These are phyloP conservation scores for Mortierella alpina DNA, from an alignment of 192 early-diverging fungal genomes.

Conservation along the genomic window DNA sequence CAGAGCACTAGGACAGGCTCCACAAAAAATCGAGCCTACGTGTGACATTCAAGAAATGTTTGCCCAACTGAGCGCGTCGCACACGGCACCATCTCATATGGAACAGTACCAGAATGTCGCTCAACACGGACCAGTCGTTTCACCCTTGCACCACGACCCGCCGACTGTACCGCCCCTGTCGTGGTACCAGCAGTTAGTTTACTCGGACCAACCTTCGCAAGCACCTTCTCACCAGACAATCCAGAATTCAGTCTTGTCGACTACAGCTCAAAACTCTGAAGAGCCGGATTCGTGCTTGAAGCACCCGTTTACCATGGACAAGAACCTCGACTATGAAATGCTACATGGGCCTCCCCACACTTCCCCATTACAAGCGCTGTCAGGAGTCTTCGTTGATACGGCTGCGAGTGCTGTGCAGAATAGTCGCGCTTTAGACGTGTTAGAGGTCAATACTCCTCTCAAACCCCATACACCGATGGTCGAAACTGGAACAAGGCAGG, in stretches of 20 bases:
- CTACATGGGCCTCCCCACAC: background rate
- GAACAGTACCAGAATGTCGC: background rate
- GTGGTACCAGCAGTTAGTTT: slow-evolving; percentile 38
- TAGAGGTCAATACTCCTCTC: too few relatives aligned
- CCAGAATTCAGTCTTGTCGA: background rate
- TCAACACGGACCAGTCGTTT: background rate
- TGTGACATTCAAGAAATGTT: too few relatives aligned
- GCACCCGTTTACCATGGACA: background rate
- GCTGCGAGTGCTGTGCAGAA: too few relatives aligned
- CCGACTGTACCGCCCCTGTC: background rate
- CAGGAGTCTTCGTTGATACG: background rate
- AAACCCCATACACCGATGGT: background rate
- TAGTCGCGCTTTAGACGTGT: too few relatives aligned
- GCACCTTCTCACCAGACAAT: background rate
- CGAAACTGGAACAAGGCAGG: too few relatives aligned
- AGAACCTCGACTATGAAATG: background rate
- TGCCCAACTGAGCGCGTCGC: too few relatives aligned
- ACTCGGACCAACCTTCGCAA: slow-evolving; percentile 10
- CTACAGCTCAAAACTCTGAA: too few relatives aligned
- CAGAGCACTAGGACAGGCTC: too few relatives aligned
- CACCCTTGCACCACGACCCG: background rate
- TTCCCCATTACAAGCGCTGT: background rate
- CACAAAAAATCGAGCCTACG: too few relatives aligned
- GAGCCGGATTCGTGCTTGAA: too few relatives aligned
- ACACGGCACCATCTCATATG: too few relatives aligned